phyloP scores from a whole-genome alignment of 768 basidiomycete genomes.

The Naganishia vaughanmartiniae region DNA sequence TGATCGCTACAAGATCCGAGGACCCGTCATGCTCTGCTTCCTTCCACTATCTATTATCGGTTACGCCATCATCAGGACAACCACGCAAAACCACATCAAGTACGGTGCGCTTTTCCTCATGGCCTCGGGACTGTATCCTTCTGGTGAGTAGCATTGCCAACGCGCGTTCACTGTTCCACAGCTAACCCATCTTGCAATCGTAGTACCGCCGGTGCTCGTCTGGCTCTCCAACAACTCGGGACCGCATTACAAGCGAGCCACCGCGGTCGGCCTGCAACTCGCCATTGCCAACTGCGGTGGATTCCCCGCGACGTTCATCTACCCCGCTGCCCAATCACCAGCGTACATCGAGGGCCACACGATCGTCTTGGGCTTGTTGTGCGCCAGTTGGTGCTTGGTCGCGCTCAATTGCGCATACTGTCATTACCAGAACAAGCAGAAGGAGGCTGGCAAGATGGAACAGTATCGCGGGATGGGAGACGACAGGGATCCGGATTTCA shows the following conservation, averaged over 20 bases:
- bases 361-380: slow-evolving; percentile 38
- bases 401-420: slow-evolving; percentile 39
- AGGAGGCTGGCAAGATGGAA: slow-evolving; percentile 38
- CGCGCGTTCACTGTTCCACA: too few species aligned
- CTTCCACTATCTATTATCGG: slow-evolving; percentile 40
- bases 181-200: background rate
- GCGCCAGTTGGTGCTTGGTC: slow-evolving; percentile 37
- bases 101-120: slow-evolving; percentile 42
- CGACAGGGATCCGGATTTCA: slow-evolving; percentile 41
- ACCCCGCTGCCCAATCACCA: slow-evolving; percentile 33
- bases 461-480: slow-evolving; percentile 39
- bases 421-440: slow-evolving; percentile 32
- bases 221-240: slow-evolving; percentile 41
- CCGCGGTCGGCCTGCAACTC: slow-evolving; percentile 40
- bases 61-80: slow-evolving; percentile 37
- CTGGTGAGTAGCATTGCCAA: slow-evolving; percentile 22
- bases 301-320: slow-evolving; percentile 40
- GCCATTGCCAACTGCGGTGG: slow-evolving; percentile 42
- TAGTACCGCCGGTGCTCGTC: slow-evolving; percentile 40
- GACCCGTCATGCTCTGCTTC: slow-evolving; percentile 42
- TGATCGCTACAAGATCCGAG: slow-evolving; percentile 38
- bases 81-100: slow-evolving; percentile 31
- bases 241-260: slow-evolving; percentile 36
- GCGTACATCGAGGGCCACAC: slow-evolving; percentile 37
- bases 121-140: slow-evolving; percentile 39